Evolutionary conservation across 2,329 filamentous ascomycete species (phyloP), one percentile per base, ranked within the genome.

Genomic region (Aspergillus sp.): DNA sequence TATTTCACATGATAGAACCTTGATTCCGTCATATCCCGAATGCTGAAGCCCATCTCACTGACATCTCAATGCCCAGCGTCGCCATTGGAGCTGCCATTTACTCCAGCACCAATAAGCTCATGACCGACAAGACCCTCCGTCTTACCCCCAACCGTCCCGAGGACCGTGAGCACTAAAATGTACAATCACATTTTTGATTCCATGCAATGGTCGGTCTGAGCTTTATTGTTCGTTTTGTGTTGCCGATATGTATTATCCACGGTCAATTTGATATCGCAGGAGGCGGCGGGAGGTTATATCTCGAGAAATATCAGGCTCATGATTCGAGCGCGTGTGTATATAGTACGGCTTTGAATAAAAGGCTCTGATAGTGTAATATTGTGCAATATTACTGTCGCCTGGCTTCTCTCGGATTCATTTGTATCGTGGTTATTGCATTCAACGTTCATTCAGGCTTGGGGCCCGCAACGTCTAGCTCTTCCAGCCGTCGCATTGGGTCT

Each of bases 401-500:
- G 58, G 63, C 44, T 50, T 61, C 56, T 51, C 49, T 39, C 61
- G 57, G 61, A 41, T 48, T 59, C 54, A 56, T 50, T 39, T 15
- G 13, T 61, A 61, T 68, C 62, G 66, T 62, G 48, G 48, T 51
- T 45, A 40, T 9, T 15, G 17, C 44, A 6, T 20, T n/a, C 17
- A 44, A 27, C 46, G 51, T 63, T 84, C 73, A 95, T 69, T 85
- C 87, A 54, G 84, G 88, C 74, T 90, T 93, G 12, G 95, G 95
- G 8, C 96, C 96, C 55, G 93, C 96, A 67, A 98, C 90, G 75
- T 98, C 96, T 54, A 98, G 80, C 15, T 90, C 91, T 74, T 98
- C 93, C 6, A 99, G 79, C 34, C 93, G 93, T 77, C 97, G 91
- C 95, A 99, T 99, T 3, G 93, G 91, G 77, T 98, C 92, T 66